Evolutionary conservation across 129 eudicot species (phyloP).

Genomic region (Flaveria sonorensis): DNA sequence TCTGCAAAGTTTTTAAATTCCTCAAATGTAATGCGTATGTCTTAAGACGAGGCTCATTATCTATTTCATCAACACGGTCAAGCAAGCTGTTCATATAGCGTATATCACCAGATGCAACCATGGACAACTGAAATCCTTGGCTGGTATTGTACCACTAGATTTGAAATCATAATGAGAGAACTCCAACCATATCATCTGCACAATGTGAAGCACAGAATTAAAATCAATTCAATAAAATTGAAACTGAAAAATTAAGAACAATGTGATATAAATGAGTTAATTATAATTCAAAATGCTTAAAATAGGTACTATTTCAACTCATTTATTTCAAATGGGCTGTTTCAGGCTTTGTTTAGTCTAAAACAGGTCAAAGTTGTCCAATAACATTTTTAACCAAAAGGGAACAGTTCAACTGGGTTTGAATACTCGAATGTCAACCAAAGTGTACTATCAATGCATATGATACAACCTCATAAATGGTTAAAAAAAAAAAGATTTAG

Average conservation of each 20-base stretch:
- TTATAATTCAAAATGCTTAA: not conserved
- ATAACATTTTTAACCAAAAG: not conserved
- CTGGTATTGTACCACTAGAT: slow-evolving; percentile 71
- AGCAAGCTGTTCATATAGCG: slow-evolving; percentile 61
- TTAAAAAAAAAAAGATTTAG: too few species aligned
- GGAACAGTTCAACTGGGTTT: not conserved
- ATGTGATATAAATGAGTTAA: not conserved
- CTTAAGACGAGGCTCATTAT: slow-evolving; percentile 52
- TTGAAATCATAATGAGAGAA: slow-evolving; percentile 82
- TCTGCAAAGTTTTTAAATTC: slow-evolving; percentile 77
- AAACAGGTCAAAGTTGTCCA: not conserved
- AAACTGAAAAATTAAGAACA: slow-evolving; percentile 10
- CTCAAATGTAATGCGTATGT: slow-evolving; percentile 55
- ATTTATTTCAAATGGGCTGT: not conserved
- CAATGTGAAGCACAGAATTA: not conserved
- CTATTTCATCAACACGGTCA: slow-evolving; percentile 74
- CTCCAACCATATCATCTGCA: slow-evolving; percentile 69
- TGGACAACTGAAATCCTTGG: slow-evolving; percentile 81
- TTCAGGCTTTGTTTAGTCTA: not conserved
- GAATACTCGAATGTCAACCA: not conserved
- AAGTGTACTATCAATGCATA: not conserved
- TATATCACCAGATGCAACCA: slow-evolving; percentile 91
- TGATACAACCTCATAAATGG: too few species aligned
- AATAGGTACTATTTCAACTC: not conserved
- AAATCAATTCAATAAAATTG: not conserved